A percentile compares a stretch with the other conserved stretches of the same genome.
Evolutionary conservation across 257 asterid genomes (phyloP).

Genomic region (Henckelia pumila): DNA sequence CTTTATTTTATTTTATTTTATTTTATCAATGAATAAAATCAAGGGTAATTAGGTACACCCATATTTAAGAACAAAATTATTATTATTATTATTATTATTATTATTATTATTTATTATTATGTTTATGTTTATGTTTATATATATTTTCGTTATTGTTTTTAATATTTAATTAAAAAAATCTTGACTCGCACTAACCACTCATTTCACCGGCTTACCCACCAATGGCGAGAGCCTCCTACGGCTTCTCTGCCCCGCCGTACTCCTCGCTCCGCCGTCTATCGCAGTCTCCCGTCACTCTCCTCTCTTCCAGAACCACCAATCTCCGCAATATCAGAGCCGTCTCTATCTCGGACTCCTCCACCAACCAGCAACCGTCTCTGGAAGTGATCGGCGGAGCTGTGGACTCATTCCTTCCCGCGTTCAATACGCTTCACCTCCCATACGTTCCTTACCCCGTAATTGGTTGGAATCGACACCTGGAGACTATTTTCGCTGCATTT

Average conservation of each 20-base stretch:
- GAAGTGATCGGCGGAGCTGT: constrained; percentile 79
- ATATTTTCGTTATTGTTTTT: too few relatives aligned
- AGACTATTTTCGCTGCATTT: constrained; percentile 84
- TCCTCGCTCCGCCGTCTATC: constrained; percentile 40
- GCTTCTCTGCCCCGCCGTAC: constrained; percentile 48
- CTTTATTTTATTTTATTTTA: too few relatives aligned
- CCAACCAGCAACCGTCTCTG: constrained; percentile 51
- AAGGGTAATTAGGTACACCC: too few relatives aligned
- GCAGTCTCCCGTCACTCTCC: constrained; percentile 25
- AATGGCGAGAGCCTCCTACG: constrained; percentile 62
- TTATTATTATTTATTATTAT: too few relatives aligned
- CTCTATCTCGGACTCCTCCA: constrained; percentile 30
- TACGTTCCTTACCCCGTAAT: constrained; percentile 61
- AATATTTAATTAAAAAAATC: too few relatives aligned
- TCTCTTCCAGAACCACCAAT: constrained; percentile 20
- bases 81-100: too few relatives aligned
- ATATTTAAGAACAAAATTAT: too few relatives aligned
- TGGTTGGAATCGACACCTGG: constrained; percentile 70
- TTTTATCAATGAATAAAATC: too few relatives aligned
- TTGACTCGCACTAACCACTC: constrained; percentile 7
- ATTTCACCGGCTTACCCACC: constrained; percentile 18
- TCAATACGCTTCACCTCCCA: constrained; percentile 50
- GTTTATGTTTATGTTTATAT: too few relatives aligned
- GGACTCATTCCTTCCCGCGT: constrained; percentile 61
- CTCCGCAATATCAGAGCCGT: constrained; percentile 28